A percentile compares a stretch with the other conserved stretches of the same genome.
Conservation (phyloP, 1,284 basidiomycete species). For the Tremellales sp. region DNA sequence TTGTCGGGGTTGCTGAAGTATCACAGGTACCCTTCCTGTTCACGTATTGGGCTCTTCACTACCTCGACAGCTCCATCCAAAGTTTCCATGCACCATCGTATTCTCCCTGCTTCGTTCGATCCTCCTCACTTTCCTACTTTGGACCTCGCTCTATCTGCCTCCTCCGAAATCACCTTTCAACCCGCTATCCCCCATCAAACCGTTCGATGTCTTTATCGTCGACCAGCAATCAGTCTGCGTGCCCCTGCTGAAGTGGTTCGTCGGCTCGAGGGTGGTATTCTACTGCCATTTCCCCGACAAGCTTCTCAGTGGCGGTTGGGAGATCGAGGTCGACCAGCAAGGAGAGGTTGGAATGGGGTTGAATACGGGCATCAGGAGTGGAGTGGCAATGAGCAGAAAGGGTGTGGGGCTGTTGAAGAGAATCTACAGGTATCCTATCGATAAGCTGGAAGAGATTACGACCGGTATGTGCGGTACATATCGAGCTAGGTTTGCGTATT, state of each 20-base stretch:
- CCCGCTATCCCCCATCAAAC: conserved; percentile 33
- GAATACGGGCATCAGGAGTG: conserved; percentile 10
- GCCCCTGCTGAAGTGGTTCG: conserved; percentile 69
- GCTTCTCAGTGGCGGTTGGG: conserved; percentile 57
- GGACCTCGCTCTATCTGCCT: conserved; percentile 51
- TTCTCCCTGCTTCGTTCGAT: conserved; percentile 86
- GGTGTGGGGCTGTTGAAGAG: conserved; percentile 58
- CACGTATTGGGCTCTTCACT: conserved; percentile 70
- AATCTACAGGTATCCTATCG: conserved; percentile 82
- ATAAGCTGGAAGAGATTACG: conserved; percentile 82
- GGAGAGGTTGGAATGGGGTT: conserved; percentile 25
- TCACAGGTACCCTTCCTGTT: conserved; percentile 75
- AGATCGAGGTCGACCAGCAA: conserved; percentile 44
- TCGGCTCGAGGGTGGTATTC: conserved; percentile 77
- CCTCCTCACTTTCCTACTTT: conserved; percentile 65
- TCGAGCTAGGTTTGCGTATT: conserved; percentile 3
- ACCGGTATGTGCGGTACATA: conserved; percentile 60
- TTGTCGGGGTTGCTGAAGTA: background rate
- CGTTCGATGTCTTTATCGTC: conserved; percentile 83
- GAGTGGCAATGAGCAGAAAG: conserved; percentile 3
- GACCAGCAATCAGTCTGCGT: conserved; percentile 92
- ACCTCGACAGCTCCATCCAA: conserved; percentile 70
- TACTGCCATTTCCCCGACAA: conserved; percentile 99
- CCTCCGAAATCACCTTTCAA: conserved; percentile 33
- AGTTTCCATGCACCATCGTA: conserved; percentile 69